Evolutionary conservation across 306 rosid genomes (phyloP).

Genomic region (Geum urbanum): DNA sequence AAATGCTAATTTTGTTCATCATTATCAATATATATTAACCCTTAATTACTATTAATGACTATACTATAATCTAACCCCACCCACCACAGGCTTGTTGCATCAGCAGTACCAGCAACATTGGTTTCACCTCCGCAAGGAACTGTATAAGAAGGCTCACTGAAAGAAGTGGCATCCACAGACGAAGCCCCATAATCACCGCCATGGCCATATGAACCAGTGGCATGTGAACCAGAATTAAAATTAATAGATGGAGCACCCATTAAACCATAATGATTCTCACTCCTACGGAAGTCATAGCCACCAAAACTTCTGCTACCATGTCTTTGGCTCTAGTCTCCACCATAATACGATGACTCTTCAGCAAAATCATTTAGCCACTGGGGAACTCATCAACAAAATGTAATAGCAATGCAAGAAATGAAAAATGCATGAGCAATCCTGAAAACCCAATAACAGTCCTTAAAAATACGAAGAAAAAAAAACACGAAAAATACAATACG

Average conservation of each 20-base stretch:
- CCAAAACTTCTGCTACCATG: conserved; percentile 26
- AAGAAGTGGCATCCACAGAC: conserved; percentile 8
- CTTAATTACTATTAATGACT: not conserved
- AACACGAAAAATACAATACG: too few relatives aligned
- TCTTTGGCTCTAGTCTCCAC: conserved; percentile 12
- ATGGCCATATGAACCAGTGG: conserved; percentile 23
- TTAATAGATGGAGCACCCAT: conserved; percentile 11
- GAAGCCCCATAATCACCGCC: conserved; percentile 14
- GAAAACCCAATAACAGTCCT: too few relatives aligned
- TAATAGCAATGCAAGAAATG: too few relatives aligned
- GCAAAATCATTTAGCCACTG: conserved; percentile 32
- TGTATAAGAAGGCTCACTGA: not conserved
- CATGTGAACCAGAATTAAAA: conserved; percentile 10
- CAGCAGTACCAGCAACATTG: conserved; percentile 14
- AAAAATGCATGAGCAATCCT: too few relatives aligned
- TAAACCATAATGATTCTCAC: conserved; percentile 21
- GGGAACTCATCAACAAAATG: conserved; percentile 18
- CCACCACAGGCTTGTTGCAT: conserved; percentile 35
- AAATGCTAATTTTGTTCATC: not conserved
- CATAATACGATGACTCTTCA: conserved; percentile 6
- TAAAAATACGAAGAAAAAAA: too few relatives aligned
- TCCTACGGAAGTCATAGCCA: conserved; percentile 37
- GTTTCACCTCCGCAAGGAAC: not conserved
- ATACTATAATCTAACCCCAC: conserved; percentile 43
- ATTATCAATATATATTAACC: not conserved